phyloP scores from a whole-genome alignment of 2,329 filamentous ascomycete genomes.

The Lecanoromycetidae sp. region DNA sequence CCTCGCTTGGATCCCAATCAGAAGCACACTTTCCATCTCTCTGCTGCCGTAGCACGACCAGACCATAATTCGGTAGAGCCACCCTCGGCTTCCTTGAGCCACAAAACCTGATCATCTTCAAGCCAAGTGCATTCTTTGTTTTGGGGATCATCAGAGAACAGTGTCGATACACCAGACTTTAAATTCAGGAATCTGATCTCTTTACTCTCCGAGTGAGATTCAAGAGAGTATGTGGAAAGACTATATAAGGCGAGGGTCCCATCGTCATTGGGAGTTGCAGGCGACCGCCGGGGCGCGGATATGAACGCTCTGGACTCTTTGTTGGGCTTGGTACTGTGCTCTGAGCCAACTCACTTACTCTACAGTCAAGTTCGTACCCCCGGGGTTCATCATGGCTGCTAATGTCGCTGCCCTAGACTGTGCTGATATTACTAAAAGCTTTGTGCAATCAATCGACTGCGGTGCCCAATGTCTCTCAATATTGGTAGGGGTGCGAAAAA shows the following conservation, averaged over 20 bases:
- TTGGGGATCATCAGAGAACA: neutral
- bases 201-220: neutral
- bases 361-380: neutral
- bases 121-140: constrained; percentile 4
- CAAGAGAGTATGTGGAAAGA: neutral
- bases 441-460: too few relatives aligned
- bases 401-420: too few relatives aligned
- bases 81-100: neutral
- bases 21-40: neutral
- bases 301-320: neutral
- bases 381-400: too few relatives aligned
- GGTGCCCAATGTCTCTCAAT: too few relatives aligned
- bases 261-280: neutral
- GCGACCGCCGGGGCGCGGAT: neutral
- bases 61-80: constrained; percentile 2
- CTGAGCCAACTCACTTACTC: neutral
- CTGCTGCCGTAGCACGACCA: neutral
- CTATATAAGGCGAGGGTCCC: neutral
- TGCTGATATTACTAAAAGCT: too few relatives aligned
- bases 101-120: neutral
- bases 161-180: neutral
- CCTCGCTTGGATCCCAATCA: neutral
- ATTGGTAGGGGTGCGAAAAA: too few relatives aligned
- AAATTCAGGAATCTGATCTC: constrained; percentile 4
- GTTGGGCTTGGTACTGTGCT: neutral